These are phyloP conservation scores for Flaveria sonorensis DNA, from an alignment of 129 eudicot genomes.

Conservation along the genomic window DNA sequence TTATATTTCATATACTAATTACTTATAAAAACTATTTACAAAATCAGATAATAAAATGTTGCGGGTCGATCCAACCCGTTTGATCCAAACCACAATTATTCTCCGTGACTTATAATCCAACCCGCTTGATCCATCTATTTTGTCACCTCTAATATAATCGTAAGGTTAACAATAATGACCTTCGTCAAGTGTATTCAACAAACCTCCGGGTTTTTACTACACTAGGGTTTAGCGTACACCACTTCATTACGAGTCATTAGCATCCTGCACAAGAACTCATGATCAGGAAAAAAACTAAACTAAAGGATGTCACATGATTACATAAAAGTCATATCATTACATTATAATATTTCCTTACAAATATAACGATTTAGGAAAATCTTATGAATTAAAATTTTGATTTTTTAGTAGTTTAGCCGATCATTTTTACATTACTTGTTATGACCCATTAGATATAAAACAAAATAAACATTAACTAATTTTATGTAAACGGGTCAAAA, in stretches of 20 bases:
- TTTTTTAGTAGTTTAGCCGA: neutral
- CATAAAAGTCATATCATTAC: too few species aligned
- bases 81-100: neutral
- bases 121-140: neutral
- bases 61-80: neutral
- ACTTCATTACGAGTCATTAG: neutral
- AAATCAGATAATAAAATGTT: too few species aligned
- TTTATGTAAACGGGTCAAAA: neutral
- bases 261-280: slow-evolving; percentile 11
- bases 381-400: neutral
- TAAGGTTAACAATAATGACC: neutral
- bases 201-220: slow-evolving; percentile 1
- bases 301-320: neutral
- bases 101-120: neutral
- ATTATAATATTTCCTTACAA: too few species aligned
- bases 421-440: neutral
- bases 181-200: neutral
- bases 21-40: neutral
- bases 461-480: neutral
- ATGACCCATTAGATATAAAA: neutral
- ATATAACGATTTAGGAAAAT: neutral
- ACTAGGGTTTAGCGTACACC: neutral
- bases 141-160: neutral
- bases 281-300: neutral
- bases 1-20: neutral